Percentiles rank a stretch among this genome's conserved stretches.
Evolutionary conservation across 495 filamentous ascomycete species (phyloP).

Genomic region (Neurospora terricola): DNA sequence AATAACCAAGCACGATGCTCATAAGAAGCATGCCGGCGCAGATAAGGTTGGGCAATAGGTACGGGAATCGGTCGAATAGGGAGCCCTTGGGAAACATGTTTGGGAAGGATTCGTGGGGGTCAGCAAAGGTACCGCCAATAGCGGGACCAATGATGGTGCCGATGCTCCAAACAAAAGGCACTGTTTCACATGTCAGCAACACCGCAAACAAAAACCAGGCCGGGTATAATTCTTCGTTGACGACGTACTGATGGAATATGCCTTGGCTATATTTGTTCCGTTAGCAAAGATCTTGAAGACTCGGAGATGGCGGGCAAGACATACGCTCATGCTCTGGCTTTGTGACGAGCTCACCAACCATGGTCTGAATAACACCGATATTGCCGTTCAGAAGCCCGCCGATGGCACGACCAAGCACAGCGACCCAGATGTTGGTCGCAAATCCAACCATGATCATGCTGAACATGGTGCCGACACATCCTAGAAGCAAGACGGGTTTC

Average conservation of each 20-base stretch:
- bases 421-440: slow-evolving; percentile 68
- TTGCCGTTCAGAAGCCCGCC: slow-evolving; percentile 81
- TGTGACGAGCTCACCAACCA: slow-evolving; percentile 74
- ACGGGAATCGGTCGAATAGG: slow-evolving; percentile 69
- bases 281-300: slow-evolving; percentile 13
- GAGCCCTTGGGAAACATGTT: slow-evolving; percentile 49
- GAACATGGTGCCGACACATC: slow-evolving; percentile 68
- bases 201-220: background rate
- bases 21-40: slow-evolving; percentile 62
- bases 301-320: slow-evolving; percentile 18
- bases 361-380: slow-evolving; percentile 84
- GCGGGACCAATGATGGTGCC: slow-evolving; percentile 77
- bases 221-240: background rate
- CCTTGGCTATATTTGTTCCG: slow-evolving; percentile 45
- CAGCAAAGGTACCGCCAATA: slow-evolving; percentile 69
- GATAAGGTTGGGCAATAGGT: slow-evolving; percentile 70
- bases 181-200: slow-evolving; percentile 14
- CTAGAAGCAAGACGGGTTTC: slow-evolving; percentile 72
- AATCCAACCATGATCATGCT: slow-evolving; percentile 79
- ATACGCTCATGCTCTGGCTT: slow-evolving; percentile 75
- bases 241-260: slow-evolving; percentile 53
- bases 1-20: slow-evolving; percentile 63
- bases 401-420: slow-evolving; percentile 61
- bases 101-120: slow-evolving; percentile 61
- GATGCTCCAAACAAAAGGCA: slow-evolving; percentile 85